A percentile compares a stretch with the other conserved stretches of the same genome.
phyloP scores from a whole-genome alignment of 495 filamentous ascomycete genomes.

The Letharia lupina region DNA sequence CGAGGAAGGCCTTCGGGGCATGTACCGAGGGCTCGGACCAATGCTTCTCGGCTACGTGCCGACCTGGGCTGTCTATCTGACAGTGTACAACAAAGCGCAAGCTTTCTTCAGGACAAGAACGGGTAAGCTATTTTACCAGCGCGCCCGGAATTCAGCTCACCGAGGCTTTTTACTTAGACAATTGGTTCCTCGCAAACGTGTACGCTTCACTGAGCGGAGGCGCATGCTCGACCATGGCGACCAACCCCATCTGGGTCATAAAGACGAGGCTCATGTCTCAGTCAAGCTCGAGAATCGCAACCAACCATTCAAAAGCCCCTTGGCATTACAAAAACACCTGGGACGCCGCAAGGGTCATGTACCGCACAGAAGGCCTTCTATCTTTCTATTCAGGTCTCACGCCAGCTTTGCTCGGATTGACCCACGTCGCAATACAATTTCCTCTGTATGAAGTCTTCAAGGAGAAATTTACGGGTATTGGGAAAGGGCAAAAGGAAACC shows the following conservation, averaged over 20 bases:
- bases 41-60: slow-evolving; percentile 93
- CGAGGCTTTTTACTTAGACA: slow-evolving; percentile 33
- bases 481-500: slow-evolving; percentile 58
- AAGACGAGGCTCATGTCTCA: slow-evolving; percentile 98
- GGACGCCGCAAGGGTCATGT: slow-evolving; percentile 95
- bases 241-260: slow-evolving; percentile 99
- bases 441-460: slow-evolving; percentile 93
- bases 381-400: slow-evolving; percentile 95
- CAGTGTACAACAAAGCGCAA: slow-evolving; percentile 84
- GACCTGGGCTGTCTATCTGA: slow-evolving; percentile 97
- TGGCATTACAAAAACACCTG: slow-evolving; percentile 85
- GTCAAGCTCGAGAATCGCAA: slow-evolving; percentile 42
- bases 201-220: slow-evolving; percentile 83
- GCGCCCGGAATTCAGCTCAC: background rate
- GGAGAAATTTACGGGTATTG: slow-evolving; percentile 75
- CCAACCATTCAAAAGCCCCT: slow-evolving; percentile 53
- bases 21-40: slow-evolving; percentile 89
- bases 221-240: slow-evolving; percentile 83
- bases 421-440: slow-evolving; percentile 96
- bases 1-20: slow-evolving; percentile 79
- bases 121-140: slow-evolving; percentile 41
- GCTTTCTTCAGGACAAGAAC: slow-evolving; percentile 57
- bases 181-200: slow-evolving; percentile 53
- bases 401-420: slow-evolving; percentile 82
- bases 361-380: slow-evolving; percentile 70